These are phyloP conservation scores for Sclerotinia spermophila DNA, from an alignment of 2,329 filamentous ascomycete species.

Conservation along the genomic window DNA sequence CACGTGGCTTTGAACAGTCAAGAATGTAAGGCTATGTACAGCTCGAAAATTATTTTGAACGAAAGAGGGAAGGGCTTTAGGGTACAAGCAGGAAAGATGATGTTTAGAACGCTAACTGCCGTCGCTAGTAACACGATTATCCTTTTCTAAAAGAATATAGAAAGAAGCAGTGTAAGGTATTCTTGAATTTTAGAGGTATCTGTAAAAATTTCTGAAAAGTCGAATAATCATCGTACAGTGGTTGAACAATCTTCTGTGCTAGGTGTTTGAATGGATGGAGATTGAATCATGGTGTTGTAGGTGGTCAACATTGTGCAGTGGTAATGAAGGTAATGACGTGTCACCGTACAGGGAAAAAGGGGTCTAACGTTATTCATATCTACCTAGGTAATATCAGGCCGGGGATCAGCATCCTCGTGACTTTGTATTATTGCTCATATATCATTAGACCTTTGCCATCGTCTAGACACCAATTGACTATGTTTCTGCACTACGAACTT, in stretches of 20 bases:
- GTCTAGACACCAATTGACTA: too few relatives aligned
- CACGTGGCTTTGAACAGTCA: background rate
- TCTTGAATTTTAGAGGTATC: background rate
- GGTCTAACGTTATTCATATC: background rate
- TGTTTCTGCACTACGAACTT: background rate
- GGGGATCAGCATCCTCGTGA: background rate
- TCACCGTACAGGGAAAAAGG: background rate
- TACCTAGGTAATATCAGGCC: background rate
- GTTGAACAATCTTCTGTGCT: background rate
- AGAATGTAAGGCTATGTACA: background rate
- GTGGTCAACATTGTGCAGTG: background rate
- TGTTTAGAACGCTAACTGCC: background rate
- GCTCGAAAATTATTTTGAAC: background rate
- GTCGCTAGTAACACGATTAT: background rate
- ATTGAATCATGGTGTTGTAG: background rate
- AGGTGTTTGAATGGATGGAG: background rate
- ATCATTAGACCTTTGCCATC: background rate
- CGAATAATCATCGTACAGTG: background rate
- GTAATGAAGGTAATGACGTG: background rate
- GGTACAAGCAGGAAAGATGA: background rate
- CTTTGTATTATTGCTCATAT: background rate
- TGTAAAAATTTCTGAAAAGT: background rate
- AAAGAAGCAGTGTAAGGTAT: background rate
- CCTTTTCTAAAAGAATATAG: background rate
- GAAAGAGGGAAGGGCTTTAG: background rate